Evolutionary conservation across 768 basidiomycete species (phyloP).

Genomic region (Xerocomus brunneocitrinus): DNA sequence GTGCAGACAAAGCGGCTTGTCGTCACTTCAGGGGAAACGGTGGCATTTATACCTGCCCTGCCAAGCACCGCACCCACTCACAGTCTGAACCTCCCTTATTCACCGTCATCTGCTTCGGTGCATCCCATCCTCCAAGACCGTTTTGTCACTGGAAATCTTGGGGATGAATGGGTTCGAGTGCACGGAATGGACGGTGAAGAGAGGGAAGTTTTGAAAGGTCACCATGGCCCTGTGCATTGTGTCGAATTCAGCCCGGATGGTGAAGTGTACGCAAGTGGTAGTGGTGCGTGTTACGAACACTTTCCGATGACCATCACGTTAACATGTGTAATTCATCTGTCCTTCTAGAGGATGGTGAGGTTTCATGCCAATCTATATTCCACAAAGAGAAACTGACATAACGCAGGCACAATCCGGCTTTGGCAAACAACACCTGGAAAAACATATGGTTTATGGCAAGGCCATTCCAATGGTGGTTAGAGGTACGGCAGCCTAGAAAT

Average conservation of each 20-base stretch:
- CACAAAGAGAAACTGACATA: neutral
- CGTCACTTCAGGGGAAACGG: slow-evolving; percentile 87
- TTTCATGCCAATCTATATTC: neutral
- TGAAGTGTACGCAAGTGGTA: slow-evolving; percentile 95
- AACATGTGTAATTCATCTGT: slow-evolving; percentile 3
- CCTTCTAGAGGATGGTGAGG: slow-evolving; percentile 67
- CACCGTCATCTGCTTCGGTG: slow-evolving; percentile 91
- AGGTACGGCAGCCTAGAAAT: neutral
- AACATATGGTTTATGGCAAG: slow-evolving; percentile 89
- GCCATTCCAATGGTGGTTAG: slow-evolving; percentile 42
- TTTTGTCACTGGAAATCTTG: slow-evolving; percentile 86
- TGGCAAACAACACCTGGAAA: slow-evolving; percentile 98
- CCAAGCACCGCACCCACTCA: slow-evolving; percentile 63
- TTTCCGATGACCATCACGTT: slow-evolving; percentile 11
- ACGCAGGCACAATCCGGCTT: slow-evolving; percentile 82
- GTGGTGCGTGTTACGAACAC: slow-evolving; percentile 55
- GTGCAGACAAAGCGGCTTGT: slow-evolving; percentile 75
- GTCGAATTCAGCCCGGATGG: slow-evolving; percentile 94
- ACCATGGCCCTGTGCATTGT: slow-evolving; percentile 95
- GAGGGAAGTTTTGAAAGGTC: slow-evolving; percentile 88
- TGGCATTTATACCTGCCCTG: slow-evolving; percentile 82
- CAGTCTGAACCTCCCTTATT: slow-evolving; percentile 74
- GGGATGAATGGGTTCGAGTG: slow-evolving; percentile 95
- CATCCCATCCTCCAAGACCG: slow-evolving; percentile 86
- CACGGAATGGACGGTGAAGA: slow-evolving; percentile 90